Percentiles rank a stretch among this genome's conserved stretches.
These are phyloP conservation scores for Termitomyces sp. DNA, from an alignment of 768 basidiomycete species.

Conservation along the genomic window DNA sequence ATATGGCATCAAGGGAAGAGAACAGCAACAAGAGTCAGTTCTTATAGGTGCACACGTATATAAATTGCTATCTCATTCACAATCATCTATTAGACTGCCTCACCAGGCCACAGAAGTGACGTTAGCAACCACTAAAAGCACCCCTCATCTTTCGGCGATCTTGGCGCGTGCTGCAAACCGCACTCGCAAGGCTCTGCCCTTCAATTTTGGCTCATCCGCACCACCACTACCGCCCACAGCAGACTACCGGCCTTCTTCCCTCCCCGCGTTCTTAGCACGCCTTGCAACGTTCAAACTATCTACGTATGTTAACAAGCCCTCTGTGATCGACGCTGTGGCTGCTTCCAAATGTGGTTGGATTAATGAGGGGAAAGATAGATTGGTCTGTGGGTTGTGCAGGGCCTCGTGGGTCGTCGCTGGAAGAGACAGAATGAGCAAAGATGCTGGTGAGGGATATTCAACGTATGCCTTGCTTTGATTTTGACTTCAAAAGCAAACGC, in stretches of 20 bases:
- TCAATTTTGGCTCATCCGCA: constrained; percentile 34
- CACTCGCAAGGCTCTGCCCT: constrained; percentile 46
- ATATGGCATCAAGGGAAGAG: constrained; percentile 63
- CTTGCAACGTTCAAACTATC: constrained; percentile 75
- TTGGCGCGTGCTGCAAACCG: constrained; percentile 61
- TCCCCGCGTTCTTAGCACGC: constrained; percentile 67
- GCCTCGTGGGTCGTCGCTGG: constrained; percentile 73
- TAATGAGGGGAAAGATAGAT: constrained; percentile 78
- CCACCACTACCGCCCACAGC: constrained; percentile 25
- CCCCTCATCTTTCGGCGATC: constrained; percentile 71
- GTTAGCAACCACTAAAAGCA: constrained; percentile 43
- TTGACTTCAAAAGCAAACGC: constrained; percentile 47
- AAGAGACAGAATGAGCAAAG: constrained; percentile 67
- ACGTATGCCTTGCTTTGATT: constrained; percentile 3
- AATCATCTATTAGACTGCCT: neutral
- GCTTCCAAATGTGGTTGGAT: constrained; percentile 82
- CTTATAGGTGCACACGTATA: constrained; percentile 6
- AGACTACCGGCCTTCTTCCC: constrained; percentile 79
- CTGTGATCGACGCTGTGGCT: constrained; percentile 71
- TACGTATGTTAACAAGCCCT: constrained; percentile 78
- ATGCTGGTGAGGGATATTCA: constrained; percentile 63
- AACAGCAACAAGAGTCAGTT: constrained; percentile 28
- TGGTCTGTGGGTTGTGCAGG: constrained; percentile 69
- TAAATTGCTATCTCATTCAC: neutral
- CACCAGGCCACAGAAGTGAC: constrained; percentile 4